Conservation (phyloP, 2,329 filamentous ascomycete species). For the Lachnellula cervina region DNA sequence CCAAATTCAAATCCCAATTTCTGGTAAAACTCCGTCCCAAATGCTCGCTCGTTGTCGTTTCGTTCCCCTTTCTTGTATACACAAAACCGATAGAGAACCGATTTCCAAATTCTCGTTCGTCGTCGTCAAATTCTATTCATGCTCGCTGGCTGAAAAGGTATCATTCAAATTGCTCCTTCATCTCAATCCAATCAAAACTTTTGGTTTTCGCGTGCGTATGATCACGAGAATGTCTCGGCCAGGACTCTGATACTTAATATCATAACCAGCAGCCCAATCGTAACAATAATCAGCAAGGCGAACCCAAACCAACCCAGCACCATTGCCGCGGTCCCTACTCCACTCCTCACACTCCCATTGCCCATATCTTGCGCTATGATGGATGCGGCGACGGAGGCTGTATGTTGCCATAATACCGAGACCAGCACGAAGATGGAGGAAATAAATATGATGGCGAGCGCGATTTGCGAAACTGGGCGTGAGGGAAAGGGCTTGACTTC, state of each 20-base stretch:
- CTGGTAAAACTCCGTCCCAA: slow-evolving; percentile 20
- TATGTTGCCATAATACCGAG: slow-evolving; percentile 86
- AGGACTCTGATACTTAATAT: slow-evolving; percentile 87
- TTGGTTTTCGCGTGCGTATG: not conserved
- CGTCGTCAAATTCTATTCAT: slow-evolving; percentile 17
- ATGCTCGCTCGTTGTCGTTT: slow-evolving; percentile 7
- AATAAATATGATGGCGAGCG: slow-evolving; percentile 86
- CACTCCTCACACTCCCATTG: slow-evolving; percentile 80
- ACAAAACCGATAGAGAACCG: slow-evolving; percentile 8
- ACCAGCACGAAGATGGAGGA: slow-evolving; percentile 67
- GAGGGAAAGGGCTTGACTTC: slow-evolving; percentile 94
- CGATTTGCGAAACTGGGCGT: slow-evolving; percentile 85
- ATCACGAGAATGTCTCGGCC: slow-evolving; percentile 43
- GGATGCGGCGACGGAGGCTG: slow-evolving; percentile 89
- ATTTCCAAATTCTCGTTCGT: slow-evolving; percentile 3
- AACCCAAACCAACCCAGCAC: slow-evolving; percentile 98
- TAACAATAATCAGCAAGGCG: slow-evolving; percentile 86
- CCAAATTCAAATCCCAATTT: slow-evolving; percentile 7
- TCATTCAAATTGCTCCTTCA: slow-evolving; percentile 5
- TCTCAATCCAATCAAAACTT: slow-evolving; percentile 1
- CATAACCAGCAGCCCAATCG: slow-evolving; percentile 92
- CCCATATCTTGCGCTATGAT: slow-evolving; percentile 90
- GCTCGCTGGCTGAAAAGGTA: slow-evolving; percentile 25
- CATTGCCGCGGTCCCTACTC: slow-evolving; percentile 93
- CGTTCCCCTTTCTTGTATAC: slow-evolving; percentile 16